A percentile compares a stretch with the other conserved stretches of the same genome.
Conservation (phyloP, 176 grass and related monocot genomes). For the Panicum miliaceum region DNA sequence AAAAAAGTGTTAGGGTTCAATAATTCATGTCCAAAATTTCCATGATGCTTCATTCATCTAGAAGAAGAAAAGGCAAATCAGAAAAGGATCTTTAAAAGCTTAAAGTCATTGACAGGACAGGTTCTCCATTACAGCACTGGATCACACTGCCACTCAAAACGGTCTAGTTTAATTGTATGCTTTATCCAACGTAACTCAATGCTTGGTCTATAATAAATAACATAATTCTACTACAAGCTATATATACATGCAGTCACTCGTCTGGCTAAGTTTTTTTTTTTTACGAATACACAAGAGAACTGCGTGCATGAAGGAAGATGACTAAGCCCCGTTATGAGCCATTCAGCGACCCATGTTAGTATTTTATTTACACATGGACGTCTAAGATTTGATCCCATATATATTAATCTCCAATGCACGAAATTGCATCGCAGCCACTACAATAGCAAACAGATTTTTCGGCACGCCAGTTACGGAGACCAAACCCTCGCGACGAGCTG, state of each 20-base stretch:
- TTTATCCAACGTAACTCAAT: neutral
- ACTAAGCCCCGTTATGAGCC: neutral
- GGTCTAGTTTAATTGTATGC: neutral
- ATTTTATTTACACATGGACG: neutral
- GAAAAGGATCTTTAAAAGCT: neutral
- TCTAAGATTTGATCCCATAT: neutral
- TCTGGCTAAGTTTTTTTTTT: neutral
- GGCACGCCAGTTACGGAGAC: neutral
- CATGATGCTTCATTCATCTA: conserved; percentile 10
- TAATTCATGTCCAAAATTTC: neutral
- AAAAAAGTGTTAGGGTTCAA: neutral
- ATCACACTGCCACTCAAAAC: neutral
- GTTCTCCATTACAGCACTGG: neutral
- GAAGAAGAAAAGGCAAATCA: neutral
- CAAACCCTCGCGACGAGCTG: neutral
- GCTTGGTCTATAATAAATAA: neutral
- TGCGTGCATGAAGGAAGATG: neutral
- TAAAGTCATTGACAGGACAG: neutral
- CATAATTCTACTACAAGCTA: neutral
- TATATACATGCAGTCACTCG: neutral
- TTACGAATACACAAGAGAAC: neutral
- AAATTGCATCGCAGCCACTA: neutral
- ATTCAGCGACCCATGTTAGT: neutral
- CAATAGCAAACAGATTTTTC: neutral
- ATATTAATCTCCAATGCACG: neutral